Conservation (phyloP, 2,329 filamentous ascomycete genomes). For the Verticillium longisporum region DNA sequence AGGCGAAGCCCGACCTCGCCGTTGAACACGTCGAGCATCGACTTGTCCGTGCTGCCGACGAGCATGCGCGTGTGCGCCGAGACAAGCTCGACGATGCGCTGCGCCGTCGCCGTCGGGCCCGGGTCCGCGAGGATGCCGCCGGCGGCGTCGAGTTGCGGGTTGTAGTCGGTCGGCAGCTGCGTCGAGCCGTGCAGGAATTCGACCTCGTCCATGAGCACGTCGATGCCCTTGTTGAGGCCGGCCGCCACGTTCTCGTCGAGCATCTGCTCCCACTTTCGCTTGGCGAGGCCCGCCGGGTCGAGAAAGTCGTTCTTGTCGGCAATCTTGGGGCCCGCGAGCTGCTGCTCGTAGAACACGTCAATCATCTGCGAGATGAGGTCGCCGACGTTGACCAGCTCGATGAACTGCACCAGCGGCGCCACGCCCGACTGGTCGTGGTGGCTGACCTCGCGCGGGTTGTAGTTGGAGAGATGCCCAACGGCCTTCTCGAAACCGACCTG, state of each 20-base stretch:
- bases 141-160: slow-evolving; percentile 46
- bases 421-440: slow-evolving; percentile 68
- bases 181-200: slow-evolving; percentile 90
- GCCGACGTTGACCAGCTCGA: slow-evolving; percentile 95
- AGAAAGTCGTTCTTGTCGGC: slow-evolving; percentile 92
- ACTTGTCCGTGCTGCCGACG: slow-evolving; percentile 91
- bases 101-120: slow-evolving; percentile 73
- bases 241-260: slow-evolving; percentile 94
- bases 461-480: slow-evolving; percentile 81
- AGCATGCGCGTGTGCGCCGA: slow-evolving; percentile 89
- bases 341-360: slow-evolving; percentile 96
- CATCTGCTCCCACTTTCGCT: slow-evolving; percentile 99
- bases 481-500: slow-evolving; percentile 92
- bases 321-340: slow-evolving; percentile 74
- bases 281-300: slow-evolving; percentile 83
- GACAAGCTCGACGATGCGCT: slow-evolving; percentile 76
- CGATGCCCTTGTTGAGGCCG: slow-evolving; percentile 93
- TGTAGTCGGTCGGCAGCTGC: slow-evolving; percentile 83
- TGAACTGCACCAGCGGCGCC: slow-evolving; percentile 86
- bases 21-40: slow-evolving; percentile 97
- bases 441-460: slow-evolving; percentile 79
- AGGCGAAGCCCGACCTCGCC: slow-evolving; percentile 91
- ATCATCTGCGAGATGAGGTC: slow-evolving; percentile 99
- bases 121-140: slow-evolving; percentile 40
- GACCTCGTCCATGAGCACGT: slow-evolving; percentile 96